Base-by-base conservation (phyloP, 169 alveolate species). In the Plasmodium gallinaceum region DNA sequence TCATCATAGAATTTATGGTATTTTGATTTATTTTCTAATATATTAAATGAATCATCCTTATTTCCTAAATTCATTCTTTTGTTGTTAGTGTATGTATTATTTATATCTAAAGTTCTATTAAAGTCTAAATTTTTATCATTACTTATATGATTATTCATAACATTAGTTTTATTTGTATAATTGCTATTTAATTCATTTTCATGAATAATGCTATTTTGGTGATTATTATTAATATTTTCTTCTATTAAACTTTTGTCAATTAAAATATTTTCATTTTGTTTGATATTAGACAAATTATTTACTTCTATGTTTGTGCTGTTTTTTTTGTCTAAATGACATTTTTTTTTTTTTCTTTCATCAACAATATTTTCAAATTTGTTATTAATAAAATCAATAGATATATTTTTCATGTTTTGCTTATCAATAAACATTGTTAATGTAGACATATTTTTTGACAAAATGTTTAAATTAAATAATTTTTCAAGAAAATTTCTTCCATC, bases 401-500 rank as follows among this genome's bases (percentile, higher is more conserved):
- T 22, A 45, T 80, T 80, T 39, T 60, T 66, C 20, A 9, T 39
- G 51, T 80, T 80, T 61, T 80, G 90, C 0, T 80, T 64, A 37
- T 71, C 58, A 12, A 80, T 45, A 26, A 48, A 20, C 45, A 80
- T 68, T 7, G 74, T 54, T 43, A 80, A 42, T 4, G 32, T 7
- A 5, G 45, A 0, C 1, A 22, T n/a, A 4, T 68, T 48, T 54
- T 42, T 14, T 37, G 90, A 80, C 1, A 66, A 80, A 46, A 80
- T 60, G 9, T 68, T 20, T 46, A 80, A 24, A 6, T 14, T 54
- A 7, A 88, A 57, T 58, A 80, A n/a, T 46, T 52, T 80, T 16
- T 57, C 66, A 16, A 94, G 88, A 52, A 95, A 95, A 7, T 88
- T 94, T 60, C 97, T 89, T 48, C 96, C 98, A 86, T 96, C 97